Evolutionary conservation across 345 rosid genomes (phyloP).

Genomic region (Corymbia maculata): DNA sequence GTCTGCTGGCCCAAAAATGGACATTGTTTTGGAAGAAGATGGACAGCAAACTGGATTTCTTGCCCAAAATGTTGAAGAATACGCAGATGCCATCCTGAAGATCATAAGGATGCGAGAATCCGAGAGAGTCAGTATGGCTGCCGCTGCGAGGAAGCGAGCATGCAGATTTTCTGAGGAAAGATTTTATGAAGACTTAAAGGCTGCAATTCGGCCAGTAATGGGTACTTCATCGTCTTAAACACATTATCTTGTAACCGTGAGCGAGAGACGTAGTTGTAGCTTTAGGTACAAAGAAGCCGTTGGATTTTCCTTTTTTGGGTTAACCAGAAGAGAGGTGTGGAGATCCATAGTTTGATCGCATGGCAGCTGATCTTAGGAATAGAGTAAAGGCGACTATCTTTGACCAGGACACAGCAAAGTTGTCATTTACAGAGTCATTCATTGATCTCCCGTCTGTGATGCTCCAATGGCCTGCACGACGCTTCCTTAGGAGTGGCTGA

Average conservation of each 20-base stretch:
- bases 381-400: background rate
- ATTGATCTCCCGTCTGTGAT: background rate
- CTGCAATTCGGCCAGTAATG: conserved; percentile 43
- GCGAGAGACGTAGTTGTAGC: background rate
- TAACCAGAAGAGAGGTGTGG: background rate
- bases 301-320: background rate
- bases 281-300: background rate
- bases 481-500: background rate
- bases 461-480: background rate
- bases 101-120: conserved; percentile 47
- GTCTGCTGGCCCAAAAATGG: conserved; percentile 96
- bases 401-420: background rate
- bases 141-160: conserved; percentile 65
- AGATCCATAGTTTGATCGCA: background rate
- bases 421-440: background rate
- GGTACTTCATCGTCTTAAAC: background rate
- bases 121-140: conserved; percentile 68
- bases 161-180: conserved; percentile 63
- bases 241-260: background rate
- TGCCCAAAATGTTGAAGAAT: conserved; percentile 59
- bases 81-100: conserved; percentile 60
- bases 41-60: conserved; percentile 83
- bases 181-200: conserved; percentile 62
- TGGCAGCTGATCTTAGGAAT: background rate
- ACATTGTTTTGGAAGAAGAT: conserved; percentile 81